Percentiles rank a stretch among this genome's conserved stretches.
Conservation (phyloP, 164 flowering plant species). For the Macadamia integrifolia region DNA sequence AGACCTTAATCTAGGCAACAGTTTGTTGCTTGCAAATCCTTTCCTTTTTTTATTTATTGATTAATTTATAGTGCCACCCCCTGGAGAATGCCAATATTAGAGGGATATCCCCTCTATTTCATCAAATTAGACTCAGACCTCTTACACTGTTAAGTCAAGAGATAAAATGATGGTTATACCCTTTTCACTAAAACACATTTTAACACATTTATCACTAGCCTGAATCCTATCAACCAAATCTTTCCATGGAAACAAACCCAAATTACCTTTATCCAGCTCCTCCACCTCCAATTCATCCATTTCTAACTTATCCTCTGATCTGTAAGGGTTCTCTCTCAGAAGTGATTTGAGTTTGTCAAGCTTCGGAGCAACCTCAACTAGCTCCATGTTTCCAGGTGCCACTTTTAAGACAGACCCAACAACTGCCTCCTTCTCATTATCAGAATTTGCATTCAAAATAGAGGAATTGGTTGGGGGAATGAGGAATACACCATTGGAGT, state of each 20-base stretch:
- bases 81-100: too few relatives aligned
- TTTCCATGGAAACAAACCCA: constrained; percentile 57
- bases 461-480: constrained; percentile 50
- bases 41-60: too few relatives aligned
- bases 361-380: constrained; percentile 75
- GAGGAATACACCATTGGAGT: constrained; percentile 75
- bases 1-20: too few relatives aligned
- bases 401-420: constrained; percentile 56
- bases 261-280: constrained; percentile 13
- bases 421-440: constrained; percentile 9
- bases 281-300: constrained; percentile 38
- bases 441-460: neutral
- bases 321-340: constrained; percentile 51
- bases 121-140: too few relatives aligned
- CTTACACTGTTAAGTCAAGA: too few relatives aligned
- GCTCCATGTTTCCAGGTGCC: constrained; percentile 73
- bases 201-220: constrained; percentile 52
- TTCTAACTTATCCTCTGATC: constrained; percentile 23
- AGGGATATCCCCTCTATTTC: too few relatives aligned
- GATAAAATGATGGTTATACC: too few relatives aligned
- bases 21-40: too few relatives aligned
- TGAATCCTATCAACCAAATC: constrained; percentile 67
- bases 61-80: too few relatives aligned
- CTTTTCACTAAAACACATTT: too few relatives aligned
- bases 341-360: constrained; percentile 65